Conservation (phyloP, 495 filamentous ascomycete species). For the Tuber borchii region DNA sequence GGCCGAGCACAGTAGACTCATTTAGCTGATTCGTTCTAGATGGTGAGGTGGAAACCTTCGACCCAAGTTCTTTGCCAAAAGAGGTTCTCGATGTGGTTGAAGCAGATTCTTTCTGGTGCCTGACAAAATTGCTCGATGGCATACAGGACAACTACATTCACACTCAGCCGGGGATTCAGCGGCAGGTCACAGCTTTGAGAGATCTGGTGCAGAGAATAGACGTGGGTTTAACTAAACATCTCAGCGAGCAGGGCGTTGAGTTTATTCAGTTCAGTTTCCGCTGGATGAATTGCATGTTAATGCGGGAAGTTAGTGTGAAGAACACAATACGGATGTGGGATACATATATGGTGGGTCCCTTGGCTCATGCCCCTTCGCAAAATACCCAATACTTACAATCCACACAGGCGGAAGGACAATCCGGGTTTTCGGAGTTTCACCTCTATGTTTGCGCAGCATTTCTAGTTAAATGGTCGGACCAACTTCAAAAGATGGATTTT, state of each 20-base stretch:
- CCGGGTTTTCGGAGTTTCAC: slow-evolving; percentile 92
- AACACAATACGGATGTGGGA: slow-evolving; percentile 99
- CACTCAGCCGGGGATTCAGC: slow-evolving; percentile 90
- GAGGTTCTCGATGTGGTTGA: slow-evolving; percentile 93
- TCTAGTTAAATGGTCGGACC: slow-evolving; percentile 96
- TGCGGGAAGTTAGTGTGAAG: slow-evolving; percentile 91
- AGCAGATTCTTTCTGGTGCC: slow-evolving; percentile 96
- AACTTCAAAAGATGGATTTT: slow-evolving; percentile 95
- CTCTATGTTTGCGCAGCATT: slow-evolving; percentile 98
- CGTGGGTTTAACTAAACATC: slow-evolving; percentile 70
- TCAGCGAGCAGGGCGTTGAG: slow-evolving; percentile 84
- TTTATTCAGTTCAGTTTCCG: slow-evolving; percentile 99
- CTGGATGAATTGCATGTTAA: slow-evolving; percentile 99
- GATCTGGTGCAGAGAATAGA: slow-evolving; percentile 90
- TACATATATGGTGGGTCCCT: slow-evolving; percentile 75
- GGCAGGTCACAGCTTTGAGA: slow-evolving; percentile 79
- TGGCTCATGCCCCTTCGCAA: not conserved
- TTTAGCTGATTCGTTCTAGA: slow-evolving; percentile 21
- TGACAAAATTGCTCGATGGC: slow-evolving; percentile 91
- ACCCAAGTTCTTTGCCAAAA: slow-evolving; percentile 85
- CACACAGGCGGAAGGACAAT: slow-evolving; percentile 80
- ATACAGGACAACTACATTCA: slow-evolving; percentile 99
- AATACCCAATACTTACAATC: not conserved
- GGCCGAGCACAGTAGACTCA: not conserved
- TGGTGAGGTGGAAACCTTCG: slow-evolving; percentile 45